Conservation (phyloP, 169 alveolate genomes). For the Condylostoma magnum region DNA sequence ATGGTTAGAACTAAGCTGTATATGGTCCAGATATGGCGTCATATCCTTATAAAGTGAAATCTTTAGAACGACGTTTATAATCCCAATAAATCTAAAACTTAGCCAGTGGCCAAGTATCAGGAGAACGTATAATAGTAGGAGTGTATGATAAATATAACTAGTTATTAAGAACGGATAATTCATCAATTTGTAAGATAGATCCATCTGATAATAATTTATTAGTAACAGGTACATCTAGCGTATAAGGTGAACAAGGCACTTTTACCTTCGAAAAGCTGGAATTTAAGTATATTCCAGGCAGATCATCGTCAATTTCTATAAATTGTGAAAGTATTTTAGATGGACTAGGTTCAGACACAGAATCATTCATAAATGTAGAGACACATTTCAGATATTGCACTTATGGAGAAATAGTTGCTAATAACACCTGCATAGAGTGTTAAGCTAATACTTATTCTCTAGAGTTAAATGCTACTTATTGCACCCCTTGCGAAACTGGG, state of each 20-base stretch:
- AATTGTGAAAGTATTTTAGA: neutral
- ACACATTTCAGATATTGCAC: neutral
- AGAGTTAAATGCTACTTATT: no score
- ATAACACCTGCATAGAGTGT: neutral
- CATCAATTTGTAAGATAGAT: neutral
- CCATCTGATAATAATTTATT: neutral
- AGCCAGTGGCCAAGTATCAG: neutral
- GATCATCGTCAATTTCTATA: no score
- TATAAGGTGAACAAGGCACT: no score
- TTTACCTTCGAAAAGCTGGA: no score
- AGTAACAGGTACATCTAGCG: neutral
- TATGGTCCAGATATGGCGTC: constrained; percentile 22
- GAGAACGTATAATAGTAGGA: neutral
- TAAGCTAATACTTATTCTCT: no score
- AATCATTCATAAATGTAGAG: neutral
- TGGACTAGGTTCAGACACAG: neutral
- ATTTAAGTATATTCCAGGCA: no score
- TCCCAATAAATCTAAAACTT: neutral
- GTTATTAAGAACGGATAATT: neutral
- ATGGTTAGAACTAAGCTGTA: neutral
- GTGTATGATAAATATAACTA: neutral
- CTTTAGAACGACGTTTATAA: neutral
- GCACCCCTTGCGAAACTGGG: neutral
- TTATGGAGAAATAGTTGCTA: neutral
- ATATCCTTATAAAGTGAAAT: neutral